Evolutionary conservation across 2,329 filamentous ascomycete genomes (phyloP).

Genomic region (Beauveria rudraprayagi): DNA sequence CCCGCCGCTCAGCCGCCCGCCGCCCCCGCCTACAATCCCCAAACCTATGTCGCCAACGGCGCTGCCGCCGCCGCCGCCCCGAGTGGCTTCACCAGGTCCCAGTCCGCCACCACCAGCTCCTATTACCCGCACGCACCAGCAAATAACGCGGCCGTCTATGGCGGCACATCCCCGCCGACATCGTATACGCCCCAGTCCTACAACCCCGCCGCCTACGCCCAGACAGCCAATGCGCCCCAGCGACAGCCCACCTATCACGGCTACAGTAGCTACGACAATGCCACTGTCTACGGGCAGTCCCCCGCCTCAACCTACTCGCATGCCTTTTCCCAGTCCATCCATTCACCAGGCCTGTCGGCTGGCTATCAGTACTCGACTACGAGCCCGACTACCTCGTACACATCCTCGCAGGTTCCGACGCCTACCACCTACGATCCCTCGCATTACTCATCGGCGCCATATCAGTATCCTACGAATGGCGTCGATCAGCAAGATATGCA

Average conservation of each 20-base stretch:
- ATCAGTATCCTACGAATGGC: conserved; percentile 33
- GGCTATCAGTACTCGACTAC: conserved; percentile 35
- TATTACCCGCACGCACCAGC: conserved; percentile 36
- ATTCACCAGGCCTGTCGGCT: conserved; percentile 24
- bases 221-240: conserved; percentile 36
- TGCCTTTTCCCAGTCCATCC: conserved; percentile 19
- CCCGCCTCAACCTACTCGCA: conserved; percentile 28
- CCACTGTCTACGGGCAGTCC: conserved; percentile 33
- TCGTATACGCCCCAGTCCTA: conserved; percentile 47
- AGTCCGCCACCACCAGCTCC: conserved; percentile 43
- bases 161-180: conserved; percentile 28
- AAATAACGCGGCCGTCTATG: conserved; percentile 27
- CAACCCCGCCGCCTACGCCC: conserved; percentile 52
- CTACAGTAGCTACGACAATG: conserved; percentile 36
- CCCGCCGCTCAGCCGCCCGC: conserved; percentile 37
- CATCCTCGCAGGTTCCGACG: conserved; percentile 19
- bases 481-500: conserved; percentile 27
- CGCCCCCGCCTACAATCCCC: conserved; percentile 60
- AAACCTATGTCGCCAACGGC: conserved; percentile 41
- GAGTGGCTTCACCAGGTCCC: conserved; percentile 32
- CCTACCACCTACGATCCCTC: conserved; percentile 29
- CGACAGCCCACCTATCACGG: conserved; percentile 44
- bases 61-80: conserved; percentile 10
- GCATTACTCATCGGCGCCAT: conserved; percentile 21
- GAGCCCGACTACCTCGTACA: conserved; percentile 25